Evolutionary conservation across 2,329 filamentous ascomycete genomes (phyloP).

Genomic region (Pestalotiopsis sp.): DNA sequence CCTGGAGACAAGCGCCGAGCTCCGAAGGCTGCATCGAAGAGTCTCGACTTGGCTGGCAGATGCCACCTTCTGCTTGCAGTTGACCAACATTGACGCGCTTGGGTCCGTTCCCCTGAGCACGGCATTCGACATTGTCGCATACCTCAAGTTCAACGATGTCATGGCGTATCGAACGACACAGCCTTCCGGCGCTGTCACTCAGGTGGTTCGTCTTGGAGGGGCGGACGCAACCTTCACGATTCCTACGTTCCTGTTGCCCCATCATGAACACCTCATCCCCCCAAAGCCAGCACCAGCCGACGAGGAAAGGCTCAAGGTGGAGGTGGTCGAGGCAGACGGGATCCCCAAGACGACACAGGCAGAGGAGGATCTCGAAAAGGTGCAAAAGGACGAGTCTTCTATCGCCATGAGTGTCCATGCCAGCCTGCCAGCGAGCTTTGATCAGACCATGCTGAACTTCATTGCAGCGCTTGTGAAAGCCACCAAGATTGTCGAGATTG

Average conservation of each 20-base stretch:
- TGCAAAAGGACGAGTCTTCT: constrained; percentile 48
- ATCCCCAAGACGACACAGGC: constrained; percentile 43
- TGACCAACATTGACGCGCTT: constrained; percentile 45
- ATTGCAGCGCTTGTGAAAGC: constrained; percentile 58
- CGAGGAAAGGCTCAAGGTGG: constrained; percentile 36
- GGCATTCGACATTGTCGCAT: constrained; percentile 47
- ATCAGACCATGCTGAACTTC: constrained; percentile 55
- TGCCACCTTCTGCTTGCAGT: constrained; percentile 53
- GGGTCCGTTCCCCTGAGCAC: constrained; percentile 51
- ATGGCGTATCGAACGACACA: constrained; percentile 51
- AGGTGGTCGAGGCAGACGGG: constrained; percentile 43
- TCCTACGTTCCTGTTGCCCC: constrained; percentile 52
- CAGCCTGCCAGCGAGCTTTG: constrained; percentile 49
- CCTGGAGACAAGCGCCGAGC: constrained; percentile 41
- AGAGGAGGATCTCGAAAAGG: constrained; percentile 39
- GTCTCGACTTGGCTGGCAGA: constrained; percentile 52
- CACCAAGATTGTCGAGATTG: constrained; percentile 57
- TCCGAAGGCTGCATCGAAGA: constrained; percentile 45
- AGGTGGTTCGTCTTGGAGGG: constrained; percentile 52
- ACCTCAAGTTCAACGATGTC: constrained; percentile 47
- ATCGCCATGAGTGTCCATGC: constrained; percentile 50
- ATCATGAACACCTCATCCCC: constrained; percentile 56
- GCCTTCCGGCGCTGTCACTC: constrained; percentile 42
- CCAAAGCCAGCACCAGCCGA: constrained; percentile 35
- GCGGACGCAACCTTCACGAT: constrained; percentile 51